Percentiles rank a stretch among this genome's conserved stretches.
Conservation (phyloP, 306 rosid species). For the Geum urbanum region DNA sequence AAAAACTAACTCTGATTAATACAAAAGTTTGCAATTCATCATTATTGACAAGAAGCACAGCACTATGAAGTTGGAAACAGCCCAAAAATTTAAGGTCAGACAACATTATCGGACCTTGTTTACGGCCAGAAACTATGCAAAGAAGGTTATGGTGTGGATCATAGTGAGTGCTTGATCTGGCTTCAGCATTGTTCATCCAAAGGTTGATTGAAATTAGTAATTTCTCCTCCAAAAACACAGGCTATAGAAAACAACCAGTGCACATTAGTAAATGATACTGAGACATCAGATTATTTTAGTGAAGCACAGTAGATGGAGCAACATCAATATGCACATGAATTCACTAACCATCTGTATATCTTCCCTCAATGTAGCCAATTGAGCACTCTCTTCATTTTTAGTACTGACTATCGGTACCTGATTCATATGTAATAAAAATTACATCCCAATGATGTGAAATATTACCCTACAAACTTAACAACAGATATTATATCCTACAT, state of each 20-base stretch:
- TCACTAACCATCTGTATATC: slow-evolving; percentile 58
- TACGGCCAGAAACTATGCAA: slow-evolving; percentile 78
- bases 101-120: slow-evolving; percentile 53
- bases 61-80: neutral
- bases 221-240: slow-evolving; percentile 57
- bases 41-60: neutral
- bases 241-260: slow-evolving; percentile 46
- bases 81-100: neutral
- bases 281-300: slow-evolving; percentile 5
- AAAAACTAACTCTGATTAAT: neutral
- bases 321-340: slow-evolving; percentile 23
- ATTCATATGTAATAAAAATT: slow-evolving; percentile 14
- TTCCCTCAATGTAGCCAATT: slow-evolving; percentile 54
- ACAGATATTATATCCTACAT: neutral
- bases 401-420: slow-evolving; percentile 72
- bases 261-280: slow-evolving; percentile 14
- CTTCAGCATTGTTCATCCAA: slow-evolving; percentile 87
- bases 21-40: neutral
- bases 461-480: neutral
- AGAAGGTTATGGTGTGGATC: slow-evolving; percentile 95
- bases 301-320: slow-evolving; percentile 15
- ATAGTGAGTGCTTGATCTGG: slow-evolving; percentile 95
- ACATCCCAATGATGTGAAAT: slow-evolving; percentile 17
- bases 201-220: slow-evolving; percentile 64
- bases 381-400: slow-evolving; percentile 59